A percentile compares a stretch with the other conserved stretches of the same genome.
Evolutionary conservation across 441 rosid species (phyloP).

Genomic region (Lagerstroemia fauriei): DNA sequence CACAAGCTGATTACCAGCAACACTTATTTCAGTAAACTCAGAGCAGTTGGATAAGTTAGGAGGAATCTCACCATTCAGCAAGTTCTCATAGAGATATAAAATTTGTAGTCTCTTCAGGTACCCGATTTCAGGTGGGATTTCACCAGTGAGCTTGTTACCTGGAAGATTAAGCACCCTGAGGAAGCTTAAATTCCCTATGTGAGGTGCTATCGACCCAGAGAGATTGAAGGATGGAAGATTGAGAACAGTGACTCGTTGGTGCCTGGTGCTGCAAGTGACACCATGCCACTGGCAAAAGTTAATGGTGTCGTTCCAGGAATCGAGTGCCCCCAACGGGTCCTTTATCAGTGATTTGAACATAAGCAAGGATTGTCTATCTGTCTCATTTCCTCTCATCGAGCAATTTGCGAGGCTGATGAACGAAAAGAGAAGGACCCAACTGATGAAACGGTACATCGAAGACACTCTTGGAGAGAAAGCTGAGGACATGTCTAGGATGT

Average conservation of each 20-base stretch:
- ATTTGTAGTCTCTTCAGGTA: not conserved
- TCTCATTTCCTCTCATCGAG: not conserved
- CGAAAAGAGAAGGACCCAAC: not conserved
- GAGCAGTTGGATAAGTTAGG: not conserved
- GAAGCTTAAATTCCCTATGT: slow-evolving; percentile 6
- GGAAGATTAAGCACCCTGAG: slow-evolving; percentile 1
- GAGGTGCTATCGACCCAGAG: slow-evolving; percentile 1
- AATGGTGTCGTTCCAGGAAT: not conserved
- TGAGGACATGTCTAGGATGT: no score
- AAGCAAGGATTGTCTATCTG: not conserved
- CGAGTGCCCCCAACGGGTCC: not conserved
- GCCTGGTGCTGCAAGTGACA: not conserved
- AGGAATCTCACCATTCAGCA: not conserved
- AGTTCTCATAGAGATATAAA: not conserved
- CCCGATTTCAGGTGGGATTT: slow-evolving; percentile 1
- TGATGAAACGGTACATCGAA: no score
- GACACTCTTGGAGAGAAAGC: no score
- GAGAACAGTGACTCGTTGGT: slow-evolving; percentile 5
- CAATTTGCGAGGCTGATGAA: not conserved
- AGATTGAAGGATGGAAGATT: not conserved
- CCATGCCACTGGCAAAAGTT: slow-evolving; percentile 9
- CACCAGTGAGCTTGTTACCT: not conserved
- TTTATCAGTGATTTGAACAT: not conserved
- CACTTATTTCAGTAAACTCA: not conserved
- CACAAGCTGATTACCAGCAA: not conserved